phyloP scores from a whole-genome alignment of 257 asterid genomes.

The Nicotiana tomentosiformis region DNA sequence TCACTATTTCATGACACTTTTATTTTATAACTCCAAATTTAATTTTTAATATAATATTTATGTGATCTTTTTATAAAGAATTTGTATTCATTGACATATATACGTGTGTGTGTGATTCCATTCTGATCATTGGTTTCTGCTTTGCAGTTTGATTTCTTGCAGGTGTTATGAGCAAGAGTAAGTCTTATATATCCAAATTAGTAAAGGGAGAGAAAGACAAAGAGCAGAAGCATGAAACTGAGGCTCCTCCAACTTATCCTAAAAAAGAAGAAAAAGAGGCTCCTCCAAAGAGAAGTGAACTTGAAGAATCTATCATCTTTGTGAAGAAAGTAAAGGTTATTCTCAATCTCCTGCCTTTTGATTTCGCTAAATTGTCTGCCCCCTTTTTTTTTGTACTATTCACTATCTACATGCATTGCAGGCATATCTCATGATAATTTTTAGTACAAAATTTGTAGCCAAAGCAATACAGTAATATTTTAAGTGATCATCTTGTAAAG shows the following conservation, averaged over 20 bases:
- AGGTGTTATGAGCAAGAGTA: conserved; percentile 89
- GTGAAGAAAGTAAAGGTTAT: neutral
- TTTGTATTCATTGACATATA: too few relatives aligned
- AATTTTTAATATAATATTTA: too few relatives aligned
- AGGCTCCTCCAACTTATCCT: conserved; percentile 14
- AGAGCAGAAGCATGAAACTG: conserved; percentile 64
- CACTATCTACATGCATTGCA: too few relatives aligned
- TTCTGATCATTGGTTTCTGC: conserved; percentile 26
- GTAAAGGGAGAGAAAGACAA: conserved; percentile 55
- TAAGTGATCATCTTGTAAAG: neutral
- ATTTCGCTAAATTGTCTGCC: neutral
- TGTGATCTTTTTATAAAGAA: too few relatives aligned
- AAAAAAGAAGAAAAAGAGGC: neutral
- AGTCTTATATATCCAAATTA: conserved; percentile 61
- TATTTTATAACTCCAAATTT: too few relatives aligned
- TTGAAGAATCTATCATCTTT: neutral
- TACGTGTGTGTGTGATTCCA: neutral
- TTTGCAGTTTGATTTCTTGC: conserved; percentile 81
- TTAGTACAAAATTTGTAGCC: too few relatives aligned
- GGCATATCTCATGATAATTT: neutral
- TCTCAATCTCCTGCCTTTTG: neutral
- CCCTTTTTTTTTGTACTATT: too few relatives aligned
- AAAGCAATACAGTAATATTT: neutral
- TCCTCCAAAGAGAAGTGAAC: neutral
- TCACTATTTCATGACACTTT: too few relatives aligned